Evolutionary conservation across 2,329 filamentous ascomycete genomes (phyloP).

Genomic region (Graphilbum fragrans): DNA sequence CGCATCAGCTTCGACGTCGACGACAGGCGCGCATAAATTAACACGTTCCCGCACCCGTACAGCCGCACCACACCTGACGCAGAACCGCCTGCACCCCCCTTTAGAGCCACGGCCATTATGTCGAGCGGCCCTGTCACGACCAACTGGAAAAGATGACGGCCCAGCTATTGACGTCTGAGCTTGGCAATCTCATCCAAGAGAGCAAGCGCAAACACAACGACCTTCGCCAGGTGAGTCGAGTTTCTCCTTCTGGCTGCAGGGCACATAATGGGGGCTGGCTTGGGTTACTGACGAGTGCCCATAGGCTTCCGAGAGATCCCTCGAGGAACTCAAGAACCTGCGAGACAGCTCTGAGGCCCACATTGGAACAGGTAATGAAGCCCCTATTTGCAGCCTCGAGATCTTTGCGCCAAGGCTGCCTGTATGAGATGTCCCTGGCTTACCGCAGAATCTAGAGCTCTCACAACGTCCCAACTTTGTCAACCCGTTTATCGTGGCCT

Average conservation of each 20-base stretch:
- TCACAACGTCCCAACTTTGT: conserved; percentile 72
- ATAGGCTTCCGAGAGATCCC: conserved; percentile 82
- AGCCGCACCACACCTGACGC: too few relatives aligned
- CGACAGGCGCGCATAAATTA: too few relatives aligned
- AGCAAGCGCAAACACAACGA: conserved; percentile 92
- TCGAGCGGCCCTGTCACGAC: conserved; percentile 4
- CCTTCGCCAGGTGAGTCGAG: conserved; percentile 58
- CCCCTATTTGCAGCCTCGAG: not conserved
- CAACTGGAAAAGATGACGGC: conserved; percentile 59
- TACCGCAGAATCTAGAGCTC: conserved; percentile 50
- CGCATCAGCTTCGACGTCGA: too few relatives aligned
- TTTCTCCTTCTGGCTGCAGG: not conserved
- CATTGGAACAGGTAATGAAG: conserved; percentile 50
- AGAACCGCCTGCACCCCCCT: not conserved
- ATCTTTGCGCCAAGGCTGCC: too few relatives aligned
- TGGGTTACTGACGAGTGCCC: not conserved
- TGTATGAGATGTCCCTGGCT: not conserved
- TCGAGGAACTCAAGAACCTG: conserved; percentile 75
- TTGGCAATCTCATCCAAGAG: conserved; percentile 85
- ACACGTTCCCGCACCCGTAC: too few relatives aligned
- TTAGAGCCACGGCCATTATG: conserved; percentile 5
- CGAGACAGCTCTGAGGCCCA: conserved; percentile 65
- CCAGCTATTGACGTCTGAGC: conserved; percentile 77
- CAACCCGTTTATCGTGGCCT: conserved; percentile 89
- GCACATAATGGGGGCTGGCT: not conserved